Conservation (phyloP, 2,329 filamentous ascomycete genomes). For the Aspergillus eucalypticola region DNA sequence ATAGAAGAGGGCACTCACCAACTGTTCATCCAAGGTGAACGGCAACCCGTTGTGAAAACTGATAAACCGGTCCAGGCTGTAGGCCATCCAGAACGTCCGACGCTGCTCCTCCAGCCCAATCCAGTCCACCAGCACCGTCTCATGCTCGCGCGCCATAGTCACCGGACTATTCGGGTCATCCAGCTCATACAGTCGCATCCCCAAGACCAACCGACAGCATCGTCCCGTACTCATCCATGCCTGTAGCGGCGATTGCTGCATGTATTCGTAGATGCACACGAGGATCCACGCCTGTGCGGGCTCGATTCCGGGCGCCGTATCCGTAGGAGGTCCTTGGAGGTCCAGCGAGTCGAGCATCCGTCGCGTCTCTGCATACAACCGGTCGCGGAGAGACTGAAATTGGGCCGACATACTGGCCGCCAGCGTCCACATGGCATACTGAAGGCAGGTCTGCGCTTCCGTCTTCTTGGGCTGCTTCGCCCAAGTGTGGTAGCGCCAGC, state of each 20-base stretch:
- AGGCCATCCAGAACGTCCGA: slow-evolving; percentile 46
- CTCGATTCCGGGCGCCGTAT: slow-evolving; percentile 26
- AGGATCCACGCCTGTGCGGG: slow-evolving; percentile 42
- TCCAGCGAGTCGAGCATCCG: slow-evolving; percentile 26
- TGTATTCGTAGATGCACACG: slow-evolving; percentile 41
- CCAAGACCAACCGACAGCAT: slow-evolving; percentile 40
- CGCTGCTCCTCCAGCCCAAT: slow-evolving; percentile 38
- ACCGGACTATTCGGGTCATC: slow-evolving; percentile 28
- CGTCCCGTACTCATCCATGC: slow-evolving; percentile 42
- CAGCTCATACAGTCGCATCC: slow-evolving; percentile 39
- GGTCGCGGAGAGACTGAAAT: slow-evolving; percentile 28
- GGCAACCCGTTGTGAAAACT: slow-evolving; percentile 34
- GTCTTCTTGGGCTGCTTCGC: slow-evolving; percentile 19
- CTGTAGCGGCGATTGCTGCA: slow-evolving; percentile 34
- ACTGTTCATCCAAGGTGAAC: slow-evolving; percentile 30
- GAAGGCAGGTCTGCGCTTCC: slow-evolving; percentile 29
- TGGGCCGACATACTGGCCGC: slow-evolving; percentile 37
- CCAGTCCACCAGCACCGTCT: slow-evolving; percentile 22
- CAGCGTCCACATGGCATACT: slow-evolving; percentile 41
- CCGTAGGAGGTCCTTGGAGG: slow-evolving; percentile 6
- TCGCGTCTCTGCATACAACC: slow-evolving; percentile 30
- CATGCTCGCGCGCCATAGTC: slow-evolving; percentile 15
- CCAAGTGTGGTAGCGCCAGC: slow-evolving; percentile 31
- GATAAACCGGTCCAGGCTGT: slow-evolving; percentile 40
- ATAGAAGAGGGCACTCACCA: slow-evolving; percentile 18